Evolutionary conservation across 2,329 filamentous ascomycete genomes (phyloP), one percentile per base, ranked within the genome.

Genomic region (Arthrocladium fulminans): DNA sequence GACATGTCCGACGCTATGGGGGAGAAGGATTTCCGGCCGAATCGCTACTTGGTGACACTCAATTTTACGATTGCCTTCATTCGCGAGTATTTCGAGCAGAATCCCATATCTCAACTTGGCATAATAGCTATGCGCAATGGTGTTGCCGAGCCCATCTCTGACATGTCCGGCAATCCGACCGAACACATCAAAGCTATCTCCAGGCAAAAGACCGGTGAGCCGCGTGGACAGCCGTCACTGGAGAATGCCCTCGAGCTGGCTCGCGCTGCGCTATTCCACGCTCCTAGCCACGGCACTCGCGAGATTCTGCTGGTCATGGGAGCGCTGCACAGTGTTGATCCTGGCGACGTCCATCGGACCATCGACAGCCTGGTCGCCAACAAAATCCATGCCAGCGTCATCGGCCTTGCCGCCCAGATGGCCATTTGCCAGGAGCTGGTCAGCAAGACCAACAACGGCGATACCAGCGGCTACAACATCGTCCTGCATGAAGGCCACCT

Each of bases 241-340:
- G 92, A 98, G 66, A 98, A 98, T 66, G 89, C 89, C 3, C 75
- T 98, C 44, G 89, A 98, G 66, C 94, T 98, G 86, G 88, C 87
- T 52, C 79, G 92, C 47, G 92, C 88, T 46, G 84, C 85, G 29
- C 73, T 98, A n/a, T 96, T 86, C 60, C 88, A 97, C 67, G 86
- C 90, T 1, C 92, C 92, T 1, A 86, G 83, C 15, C 92, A 98
- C 63, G 90, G 92, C 40, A 98, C 92, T 1, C 75, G 92, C 55
- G 92, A 98, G 67, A 83, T 96, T 6, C 80, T 98, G 29, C 80
- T 98, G 50, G 80, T 97, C 42, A 94, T 92, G 63, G 92, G 92
- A 32, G 90, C 90, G 9, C 76, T 98, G 5, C 77, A 94, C 35
- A 90, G 88, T 27, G 85, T 86, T 57, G 92, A 98, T 61, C 92